Evolutionary conservation across 768 basidiomycete genomes (phyloP).

Genomic region (Rhodotorula paludigena): DNA sequence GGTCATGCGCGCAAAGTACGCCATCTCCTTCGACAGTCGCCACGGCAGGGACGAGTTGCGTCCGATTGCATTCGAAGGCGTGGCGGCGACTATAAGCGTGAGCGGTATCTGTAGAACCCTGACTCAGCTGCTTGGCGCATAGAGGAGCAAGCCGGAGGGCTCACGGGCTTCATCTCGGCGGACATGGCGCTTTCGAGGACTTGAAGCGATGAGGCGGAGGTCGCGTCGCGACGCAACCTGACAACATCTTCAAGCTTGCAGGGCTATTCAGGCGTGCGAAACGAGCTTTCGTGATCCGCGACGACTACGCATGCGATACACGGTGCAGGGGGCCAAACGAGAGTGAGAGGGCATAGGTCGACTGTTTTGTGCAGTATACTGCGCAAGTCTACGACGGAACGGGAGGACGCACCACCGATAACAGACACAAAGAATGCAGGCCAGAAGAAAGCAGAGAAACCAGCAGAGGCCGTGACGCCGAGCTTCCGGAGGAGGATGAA

Average conservation of each 20-base stretch:
- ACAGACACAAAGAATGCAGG: background rate
- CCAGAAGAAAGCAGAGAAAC: background rate
- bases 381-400: too few species aligned
- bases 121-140: background rate
- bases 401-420: too few species aligned
- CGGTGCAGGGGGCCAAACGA: too few species aligned
- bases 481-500: background rate
- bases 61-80: conserved; percentile 80
- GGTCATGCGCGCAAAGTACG: conserved; percentile 84
- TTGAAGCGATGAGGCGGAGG: background rate
- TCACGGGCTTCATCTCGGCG: conserved; percentile 22
- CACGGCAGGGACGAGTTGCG: conserved; percentile 71
- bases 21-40: conserved; percentile 80
- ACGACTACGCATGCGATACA: too few species aligned
- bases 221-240: background rate
- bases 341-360: too few species aligned
- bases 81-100: conserved; percentile 91
- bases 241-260: too few species aligned
- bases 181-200: background rate
- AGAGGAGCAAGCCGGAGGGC: background rate
- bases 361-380: too few species aligned
- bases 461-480: too few species aligned
- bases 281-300: too few species aligned
- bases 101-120: conserved; percentile 44
- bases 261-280: too few species aligned